These are phyloP conservation scores for Venturia carpophila DNA, from an alignment of 2,329 filamentous ascomycete genomes.

Conservation along the genomic window DNA sequence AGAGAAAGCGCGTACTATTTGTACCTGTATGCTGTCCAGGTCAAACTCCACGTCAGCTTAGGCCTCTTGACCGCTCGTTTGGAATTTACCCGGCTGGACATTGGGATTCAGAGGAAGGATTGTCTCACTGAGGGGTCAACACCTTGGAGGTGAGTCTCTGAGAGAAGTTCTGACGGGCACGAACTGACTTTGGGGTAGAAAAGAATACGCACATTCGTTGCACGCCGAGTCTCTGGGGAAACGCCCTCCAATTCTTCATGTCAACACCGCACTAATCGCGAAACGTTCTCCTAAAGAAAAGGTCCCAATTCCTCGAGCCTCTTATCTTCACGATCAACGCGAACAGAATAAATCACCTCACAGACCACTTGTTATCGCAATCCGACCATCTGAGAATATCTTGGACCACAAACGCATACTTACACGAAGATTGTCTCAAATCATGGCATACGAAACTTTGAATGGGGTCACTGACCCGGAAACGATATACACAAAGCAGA, in stretches of 20 bases:
- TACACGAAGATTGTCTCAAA: background rate
- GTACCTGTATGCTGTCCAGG: background rate
- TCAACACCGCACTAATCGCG: background rate
- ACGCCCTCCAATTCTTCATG: background rate
- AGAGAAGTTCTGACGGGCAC: too few relatives aligned
- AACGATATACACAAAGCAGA: constrained; percentile 28
- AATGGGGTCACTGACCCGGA: constrained; percentile 53
- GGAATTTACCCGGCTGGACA: background rate
- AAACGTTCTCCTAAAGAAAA: background rate
- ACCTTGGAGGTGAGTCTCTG: background rate
- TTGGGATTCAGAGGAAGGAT: background rate
- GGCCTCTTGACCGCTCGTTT: background rate
- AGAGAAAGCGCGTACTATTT: background rate
- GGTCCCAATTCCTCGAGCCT: background rate
- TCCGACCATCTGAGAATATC: background rate
- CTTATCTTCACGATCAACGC: background rate
- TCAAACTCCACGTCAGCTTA: background rate
- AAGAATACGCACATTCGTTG: background rate
- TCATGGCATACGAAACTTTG: constrained; percentile 35
- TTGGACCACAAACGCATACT: background rate
- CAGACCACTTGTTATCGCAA: background rate
- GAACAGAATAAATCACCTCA: background rate
- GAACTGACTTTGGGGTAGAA: background rate
- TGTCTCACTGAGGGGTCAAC: background rate
- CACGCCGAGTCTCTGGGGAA: background rate